These are phyloP conservation scores for Raffaelea arxii DNA, from an alignment of 2,329 filamentous ascomycete species.

Conservation along the genomic window DNA sequence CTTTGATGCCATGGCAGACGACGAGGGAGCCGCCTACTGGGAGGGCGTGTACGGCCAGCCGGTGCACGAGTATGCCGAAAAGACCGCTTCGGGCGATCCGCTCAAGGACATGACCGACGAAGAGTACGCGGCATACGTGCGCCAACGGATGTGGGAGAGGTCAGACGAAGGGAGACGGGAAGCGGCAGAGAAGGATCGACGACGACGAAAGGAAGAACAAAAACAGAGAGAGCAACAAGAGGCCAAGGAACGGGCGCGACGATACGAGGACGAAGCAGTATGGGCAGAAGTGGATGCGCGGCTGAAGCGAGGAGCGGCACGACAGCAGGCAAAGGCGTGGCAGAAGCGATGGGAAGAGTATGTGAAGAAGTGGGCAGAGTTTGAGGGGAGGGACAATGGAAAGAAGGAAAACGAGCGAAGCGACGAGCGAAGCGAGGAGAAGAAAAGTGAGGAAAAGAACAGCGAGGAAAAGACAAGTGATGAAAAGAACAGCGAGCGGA, in stretches of 20 bases:
- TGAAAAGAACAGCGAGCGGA: constrained; percentile 38
- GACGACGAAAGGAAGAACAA: constrained; percentile 20
- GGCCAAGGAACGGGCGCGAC: constrained; percentile 39
- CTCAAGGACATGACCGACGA: constrained; percentile 87
- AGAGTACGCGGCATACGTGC: constrained; percentile 79
- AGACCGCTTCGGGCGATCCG: constrained; percentile 30
- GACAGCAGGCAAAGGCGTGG: constrained; percentile 46
- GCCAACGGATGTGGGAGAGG: constrained; percentile 90
- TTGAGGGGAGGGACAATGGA: constrained; percentile 27
- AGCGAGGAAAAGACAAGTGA: background rate
- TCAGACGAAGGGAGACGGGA: constrained; percentile 76
- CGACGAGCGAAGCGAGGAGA: background rate
- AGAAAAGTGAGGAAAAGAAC: background rate
- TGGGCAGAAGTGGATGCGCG: constrained; percentile 57
- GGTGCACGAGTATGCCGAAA: constrained; percentile 44
- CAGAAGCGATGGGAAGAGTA: constrained; percentile 57
- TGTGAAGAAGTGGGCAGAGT: constrained; percentile 47
- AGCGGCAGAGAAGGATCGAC: constrained; percentile 47
- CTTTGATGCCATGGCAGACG: constrained; percentile 93
- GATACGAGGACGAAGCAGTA: constrained; percentile 24
- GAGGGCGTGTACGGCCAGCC: constrained; percentile 94
- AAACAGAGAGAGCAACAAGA: constrained; percentile 30
- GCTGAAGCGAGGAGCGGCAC: constrained; percentile 55
- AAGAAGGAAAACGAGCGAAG: background rate
- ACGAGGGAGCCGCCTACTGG: constrained; percentile 94